Evolutionary conservation across 495 filamentous ascomycete genomes (phyloP).

Genomic region (Extremus antarcticus): DNA sequence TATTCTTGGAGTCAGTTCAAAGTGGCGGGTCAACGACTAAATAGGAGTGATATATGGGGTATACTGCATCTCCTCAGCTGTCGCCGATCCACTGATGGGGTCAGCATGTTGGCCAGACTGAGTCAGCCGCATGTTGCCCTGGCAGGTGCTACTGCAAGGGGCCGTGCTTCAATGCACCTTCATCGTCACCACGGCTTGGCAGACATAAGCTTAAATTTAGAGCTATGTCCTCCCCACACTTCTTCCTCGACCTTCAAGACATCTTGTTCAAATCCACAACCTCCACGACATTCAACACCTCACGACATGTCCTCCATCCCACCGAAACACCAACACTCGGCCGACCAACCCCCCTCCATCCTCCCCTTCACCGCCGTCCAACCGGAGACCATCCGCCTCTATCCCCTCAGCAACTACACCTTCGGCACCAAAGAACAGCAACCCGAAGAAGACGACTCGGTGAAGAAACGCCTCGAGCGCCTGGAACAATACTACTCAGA

Average conservation of each 20-base stretch:
- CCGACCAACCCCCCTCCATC: conserved; percentile 17
- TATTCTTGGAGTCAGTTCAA: too few relatives aligned
- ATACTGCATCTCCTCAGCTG: too few relatives aligned
- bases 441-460: conserved; percentile 93
- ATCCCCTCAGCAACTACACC: conserved; percentile 94
- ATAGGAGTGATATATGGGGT: too few relatives aligned
- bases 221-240: too few relatives aligned
- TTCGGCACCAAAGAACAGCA: conserved; percentile 97
- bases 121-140: too few relatives aligned
- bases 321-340: conserved; percentile 24
- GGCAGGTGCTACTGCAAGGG: too few relatives aligned
- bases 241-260: neutral
- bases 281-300: neutral
- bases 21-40: too few relatives aligned
- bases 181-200: too few relatives aligned
- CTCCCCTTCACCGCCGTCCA: conserved; percentile 85
- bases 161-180: too few relatives aligned
- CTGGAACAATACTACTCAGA: conserved; percentile 87
- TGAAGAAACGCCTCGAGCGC: conserved; percentile 80
- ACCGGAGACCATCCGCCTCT: conserved; percentile 81
- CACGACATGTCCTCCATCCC: conserved; percentile 30
- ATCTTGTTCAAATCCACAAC: neutral
- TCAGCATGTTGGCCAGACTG: too few relatives aligned
- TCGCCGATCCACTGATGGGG: too few relatives aligned
- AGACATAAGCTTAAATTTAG: too few relatives aligned